Evolutionary conservation across 1,139 yeast genomes (phyloP).

Genomic region (Lodderomyces parapsilosis): DNA sequence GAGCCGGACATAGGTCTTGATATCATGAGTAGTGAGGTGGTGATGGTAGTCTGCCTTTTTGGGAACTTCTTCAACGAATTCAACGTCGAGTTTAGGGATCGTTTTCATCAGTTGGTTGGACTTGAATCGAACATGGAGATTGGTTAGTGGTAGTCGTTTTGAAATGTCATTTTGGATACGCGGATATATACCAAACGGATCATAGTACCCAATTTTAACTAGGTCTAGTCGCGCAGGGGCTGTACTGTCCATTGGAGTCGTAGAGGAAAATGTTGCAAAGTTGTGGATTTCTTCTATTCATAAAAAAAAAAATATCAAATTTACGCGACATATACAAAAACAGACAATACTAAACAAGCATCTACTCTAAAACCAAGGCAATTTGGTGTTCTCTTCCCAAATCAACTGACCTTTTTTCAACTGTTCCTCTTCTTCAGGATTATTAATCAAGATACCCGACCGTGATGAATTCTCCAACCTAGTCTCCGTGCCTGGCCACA

Average conservation of each 20-base stretch:
- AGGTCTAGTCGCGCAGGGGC: slow-evolving; percentile 18
- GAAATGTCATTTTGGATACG: slow-evolving; percentile 52
- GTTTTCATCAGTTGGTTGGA: slow-evolving; percentile 61
- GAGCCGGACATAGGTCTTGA: slow-evolving; percentile 59
- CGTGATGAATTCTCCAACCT: slow-evolving; percentile 36
- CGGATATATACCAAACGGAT: slow-evolving; percentile 73
- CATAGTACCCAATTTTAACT: slow-evolving; percentile 69
- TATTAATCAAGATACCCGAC: slow-evolving; percentile 35
- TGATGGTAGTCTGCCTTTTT: slow-evolving; percentile 17
- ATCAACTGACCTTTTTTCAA: slow-evolving; percentile 27
- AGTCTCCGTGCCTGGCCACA: slow-evolving; percentile 16
- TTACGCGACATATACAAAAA: not conserved
- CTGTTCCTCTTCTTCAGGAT: slow-evolving; percentile 22
- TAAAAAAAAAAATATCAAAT: not conserved
- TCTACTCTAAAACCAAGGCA: slow-evolving; percentile 44
- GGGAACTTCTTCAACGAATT: slow-evolving; percentile 63
- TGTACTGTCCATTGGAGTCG: not conserved
- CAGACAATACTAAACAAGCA: not conserved
- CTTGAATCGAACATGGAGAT: slow-evolving; percentile 74
- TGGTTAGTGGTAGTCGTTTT: slow-evolving; percentile 61
- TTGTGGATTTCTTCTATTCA: too few species aligned
- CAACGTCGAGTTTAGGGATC: slow-evolving; percentile 60
- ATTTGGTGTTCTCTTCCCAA: slow-evolving; percentile 47
- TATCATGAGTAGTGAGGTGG: slow-evolving; percentile 5
- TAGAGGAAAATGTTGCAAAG: not conserved